These are phyloP conservation scores for Tulasnella sp. DNA, from an alignment of 768 basidiomycete genomes.

Conservation along the genomic window DNA sequence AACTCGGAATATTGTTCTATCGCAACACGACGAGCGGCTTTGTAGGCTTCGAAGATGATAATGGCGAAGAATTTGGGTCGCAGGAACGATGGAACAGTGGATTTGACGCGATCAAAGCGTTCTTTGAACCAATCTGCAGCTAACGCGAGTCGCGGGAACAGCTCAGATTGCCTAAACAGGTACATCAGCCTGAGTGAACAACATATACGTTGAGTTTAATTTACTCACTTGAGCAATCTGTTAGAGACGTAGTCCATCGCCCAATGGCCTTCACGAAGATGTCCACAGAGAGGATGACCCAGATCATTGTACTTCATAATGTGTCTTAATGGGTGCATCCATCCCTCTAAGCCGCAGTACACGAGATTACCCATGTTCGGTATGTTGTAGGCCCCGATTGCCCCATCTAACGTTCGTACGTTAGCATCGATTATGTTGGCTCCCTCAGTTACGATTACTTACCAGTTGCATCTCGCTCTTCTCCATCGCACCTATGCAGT, in stretches of 20 bases:
- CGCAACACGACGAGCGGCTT: slow-evolving; percentile 68
- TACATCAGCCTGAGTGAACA: background rate
- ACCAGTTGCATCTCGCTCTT: slow-evolving; percentile 79
- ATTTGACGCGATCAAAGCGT: slow-evolving; percentile 72
- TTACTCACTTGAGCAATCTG: slow-evolving; percentile 54
- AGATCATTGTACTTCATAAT: slow-evolving; percentile 87
- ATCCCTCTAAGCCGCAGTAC: slow-evolving; percentile 94
- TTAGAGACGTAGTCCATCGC: slow-evolving; percentile 75
- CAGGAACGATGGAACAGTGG: slow-evolving; percentile 66
- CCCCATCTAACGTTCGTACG: slow-evolving; percentile 32
- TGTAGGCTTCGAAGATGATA: slow-evolving; percentile 82
- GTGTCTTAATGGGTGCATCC: slow-evolving; percentile 79
- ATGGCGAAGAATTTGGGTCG: slow-evolving; percentile 95
- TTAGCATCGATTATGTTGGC: background rate
- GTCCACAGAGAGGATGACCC: slow-evolving; percentile 79
- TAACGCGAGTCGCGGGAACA: slow-evolving; percentile 52
- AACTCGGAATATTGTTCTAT: slow-evolving; percentile 86
- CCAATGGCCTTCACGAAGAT: slow-evolving; percentile 82
- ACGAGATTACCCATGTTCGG: slow-evolving; percentile 60
- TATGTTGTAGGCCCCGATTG: slow-evolving; percentile 71
- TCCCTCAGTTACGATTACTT: background rate
- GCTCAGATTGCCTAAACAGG: slow-evolving; percentile 30
- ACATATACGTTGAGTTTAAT: background rate
- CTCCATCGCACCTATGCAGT: slow-evolving; percentile 76
- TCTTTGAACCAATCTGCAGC: slow-evolving; percentile 77